Evolutionary conservation across 1,139 yeast species (phyloP).

Genomic region (Zygotorulaspora mrakii): DNA sequence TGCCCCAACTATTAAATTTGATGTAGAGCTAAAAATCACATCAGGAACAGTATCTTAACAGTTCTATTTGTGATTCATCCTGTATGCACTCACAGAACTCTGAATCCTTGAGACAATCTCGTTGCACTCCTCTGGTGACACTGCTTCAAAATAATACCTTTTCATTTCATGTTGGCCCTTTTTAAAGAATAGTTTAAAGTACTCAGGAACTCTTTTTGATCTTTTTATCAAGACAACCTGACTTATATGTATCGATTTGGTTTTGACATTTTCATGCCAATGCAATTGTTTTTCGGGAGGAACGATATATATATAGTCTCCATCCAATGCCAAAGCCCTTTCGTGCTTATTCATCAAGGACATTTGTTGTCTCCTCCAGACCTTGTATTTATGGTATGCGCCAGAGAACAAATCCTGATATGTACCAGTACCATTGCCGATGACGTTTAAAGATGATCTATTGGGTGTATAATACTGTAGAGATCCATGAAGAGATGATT

Average conservation of each 20-base stretch:
- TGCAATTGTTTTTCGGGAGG: conserved; percentile 74
- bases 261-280: conserved; percentile 69
- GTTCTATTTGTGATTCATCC: conserved; percentile 52
- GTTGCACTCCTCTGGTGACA: conserved; percentile 54
- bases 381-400: conserved; percentile 57
- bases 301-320: conserved; percentile 84
- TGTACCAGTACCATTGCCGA: conserved; percentile 19
- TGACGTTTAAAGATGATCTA: conserved; percentile 19
- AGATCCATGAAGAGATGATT: conserved; percentile 30
- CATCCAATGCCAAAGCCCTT: conserved; percentile 82
- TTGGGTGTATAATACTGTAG: conserved; percentile 22
- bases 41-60: neutral
- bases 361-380: conserved; percentile 84
- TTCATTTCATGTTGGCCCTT: conserved; percentile 59
- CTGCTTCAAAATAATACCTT: conserved; percentile 84
- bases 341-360: conserved; percentile 75
- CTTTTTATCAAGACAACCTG: conserved; percentile 76
- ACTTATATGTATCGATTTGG: conserved; percentile 81
- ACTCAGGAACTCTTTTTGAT: conserved; percentile 69
- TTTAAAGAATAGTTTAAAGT: conserved; percentile 78
- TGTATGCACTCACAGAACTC: conserved; percentile 51
- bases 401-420: conserved; percentile 36
- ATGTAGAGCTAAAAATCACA: neutral
- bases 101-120: conserved; percentile 71
- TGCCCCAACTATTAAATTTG: conserved; percentile 50